phyloP scores from a whole-genome alignment of 2,329 filamentous ascomycete genomes.

The Basipetospora chlamydospora region DNA sequence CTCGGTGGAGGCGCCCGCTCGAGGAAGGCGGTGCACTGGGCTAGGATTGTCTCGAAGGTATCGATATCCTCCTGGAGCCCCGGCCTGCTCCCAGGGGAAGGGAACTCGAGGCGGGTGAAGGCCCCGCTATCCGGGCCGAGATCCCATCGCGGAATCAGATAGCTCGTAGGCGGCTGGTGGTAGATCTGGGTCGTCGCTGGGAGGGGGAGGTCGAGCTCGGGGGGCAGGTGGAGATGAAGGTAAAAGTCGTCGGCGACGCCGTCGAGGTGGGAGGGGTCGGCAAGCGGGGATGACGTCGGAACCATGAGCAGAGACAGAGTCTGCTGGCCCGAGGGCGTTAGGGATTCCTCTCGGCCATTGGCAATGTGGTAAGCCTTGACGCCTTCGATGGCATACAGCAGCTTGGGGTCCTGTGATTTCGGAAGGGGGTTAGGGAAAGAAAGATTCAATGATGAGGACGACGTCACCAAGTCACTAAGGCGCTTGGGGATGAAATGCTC shows the following conservation, averaged over 20 bases:
- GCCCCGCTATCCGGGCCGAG: slow-evolving; percentile 75
- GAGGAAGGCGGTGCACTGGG: slow-evolving; percentile 93
- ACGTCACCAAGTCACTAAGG: not conserved
- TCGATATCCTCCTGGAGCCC: slow-evolving; percentile 84
- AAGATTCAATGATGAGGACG: too few relatives aligned
- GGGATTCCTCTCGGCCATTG: slow-evolving; percentile 67
- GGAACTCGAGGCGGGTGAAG: slow-evolving; percentile 90
- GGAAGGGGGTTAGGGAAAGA: too few relatives aligned
- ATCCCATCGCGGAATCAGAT: slow-evolving; percentile 92
- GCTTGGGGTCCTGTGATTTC: slow-evolving; percentile 44
- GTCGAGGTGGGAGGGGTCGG: slow-evolving; percentile 37
- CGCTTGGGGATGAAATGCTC: not conserved
- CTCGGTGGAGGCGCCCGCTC: slow-evolving; percentile 60
- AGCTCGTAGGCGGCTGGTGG: slow-evolving; percentile 83
- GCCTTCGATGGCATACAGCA: slow-evolving; percentile 61
- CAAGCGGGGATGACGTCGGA: slow-evolving; percentile 65
- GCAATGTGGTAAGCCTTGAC: slow-evolving; percentile 85
- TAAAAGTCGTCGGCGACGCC: slow-evolving; percentile 83
- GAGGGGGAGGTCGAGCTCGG: slow-evolving; percentile 83
- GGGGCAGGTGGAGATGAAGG: slow-evolving; percentile 84
- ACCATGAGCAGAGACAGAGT: slow-evolving; percentile 93
- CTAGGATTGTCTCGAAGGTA: slow-evolving; percentile 93
- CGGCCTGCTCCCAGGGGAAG: slow-evolving; percentile 51
- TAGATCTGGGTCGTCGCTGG: slow-evolving; percentile 96
- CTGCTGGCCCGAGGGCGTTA: slow-evolving; percentile 77